Conservation (phyloP, 2,329 filamentous ascomycete species). For the Nothophaeocryptopus gaeumannii region DNA sequence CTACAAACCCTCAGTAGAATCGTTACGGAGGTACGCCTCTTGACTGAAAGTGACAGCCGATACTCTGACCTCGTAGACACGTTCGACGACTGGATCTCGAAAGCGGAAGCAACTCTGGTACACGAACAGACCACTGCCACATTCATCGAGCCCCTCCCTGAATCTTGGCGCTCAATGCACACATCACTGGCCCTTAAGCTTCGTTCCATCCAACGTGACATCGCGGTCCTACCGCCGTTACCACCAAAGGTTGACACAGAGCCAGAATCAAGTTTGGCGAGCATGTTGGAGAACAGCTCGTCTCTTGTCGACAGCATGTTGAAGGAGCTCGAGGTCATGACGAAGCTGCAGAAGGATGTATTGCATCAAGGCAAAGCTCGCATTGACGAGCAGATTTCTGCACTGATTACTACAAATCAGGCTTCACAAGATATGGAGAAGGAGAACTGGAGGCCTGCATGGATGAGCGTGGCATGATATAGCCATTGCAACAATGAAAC, state of each 20-base stretch:
- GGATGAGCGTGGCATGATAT: constrained; percentile 20
- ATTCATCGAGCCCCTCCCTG: constrained; percentile 58
- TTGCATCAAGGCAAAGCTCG: constrained; percentile 57
- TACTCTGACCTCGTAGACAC: constrained; percentile 54
- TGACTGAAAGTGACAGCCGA: constrained; percentile 56
- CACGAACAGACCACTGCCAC: constrained; percentile 36
- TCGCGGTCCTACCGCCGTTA: constrained; percentile 47
- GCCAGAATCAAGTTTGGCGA: constrained; percentile 42
- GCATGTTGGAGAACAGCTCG: constrained; percentile 50
- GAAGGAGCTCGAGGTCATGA: constrained; percentile 62
- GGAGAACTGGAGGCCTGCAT: constrained; percentile 30
- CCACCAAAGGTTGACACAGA: constrained; percentile 18
- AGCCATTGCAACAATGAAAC: too few relatives aligned
- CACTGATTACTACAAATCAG: constrained; percentile 11
- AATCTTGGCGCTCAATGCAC: constrained; percentile 59
- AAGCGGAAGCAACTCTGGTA: constrained; percentile 23
- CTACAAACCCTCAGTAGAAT: constrained; percentile 59
- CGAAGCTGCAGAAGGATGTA: constrained; percentile 58
- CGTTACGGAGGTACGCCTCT: constrained; percentile 56
- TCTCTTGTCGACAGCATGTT: constrained; percentile 58
- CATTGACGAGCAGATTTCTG: constrained; percentile 44
- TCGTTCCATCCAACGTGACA: constrained; percentile 52
- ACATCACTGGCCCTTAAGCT: constrained; percentile 53
- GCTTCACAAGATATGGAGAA: constrained; percentile 9
- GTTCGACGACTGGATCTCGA: constrained; percentile 60